A percentile compares a stretch with the other conserved stretches of the same genome.
phyloP scores from a whole-genome alignment of 306 rosid species.

The Abrus precatorius region DNA sequence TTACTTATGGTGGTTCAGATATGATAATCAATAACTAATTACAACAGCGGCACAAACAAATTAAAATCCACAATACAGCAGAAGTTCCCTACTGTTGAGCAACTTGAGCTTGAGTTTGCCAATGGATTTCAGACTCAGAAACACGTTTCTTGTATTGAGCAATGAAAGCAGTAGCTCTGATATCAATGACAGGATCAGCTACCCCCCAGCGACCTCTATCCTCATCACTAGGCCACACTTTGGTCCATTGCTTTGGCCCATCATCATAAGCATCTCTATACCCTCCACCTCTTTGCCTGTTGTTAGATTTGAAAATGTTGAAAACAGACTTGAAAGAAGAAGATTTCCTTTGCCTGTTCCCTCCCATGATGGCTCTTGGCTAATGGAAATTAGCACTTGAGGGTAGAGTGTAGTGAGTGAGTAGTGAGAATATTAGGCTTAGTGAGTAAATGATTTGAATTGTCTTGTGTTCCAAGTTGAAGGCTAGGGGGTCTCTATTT shows the following conservation, averaged over 20 bases:
- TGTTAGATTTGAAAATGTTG: slow-evolving; percentile 62
- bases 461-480: slow-evolving; percentile 45
- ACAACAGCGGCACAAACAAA: slow-evolving; percentile 30
- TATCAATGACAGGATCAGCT: slow-evolving; percentile 74
- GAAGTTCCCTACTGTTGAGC: neutral
- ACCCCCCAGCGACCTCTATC: slow-evolving; percentile 66
- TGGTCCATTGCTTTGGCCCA: slow-evolving; percentile 44
- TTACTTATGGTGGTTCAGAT: slow-evolving; percentile 42
- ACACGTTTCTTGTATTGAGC: slow-evolving; percentile 57
- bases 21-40: slow-evolving; percentile 44
- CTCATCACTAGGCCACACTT: slow-evolving; percentile 77
- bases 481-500: slow-evolving; percentile 53
- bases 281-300: slow-evolving; percentile 40
- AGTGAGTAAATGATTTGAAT: slow-evolving; percentile 29
- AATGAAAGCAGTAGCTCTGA: slow-evolving; percentile 70
- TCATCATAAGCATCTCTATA: slow-evolving; percentile 42
- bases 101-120: slow-evolving; percentile 51
- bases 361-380: slow-evolving; percentile 54
- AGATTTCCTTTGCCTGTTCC: slow-evolving; percentile 67
- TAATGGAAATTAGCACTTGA: neutral
- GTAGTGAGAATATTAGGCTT: slow-evolving; percentile 16
- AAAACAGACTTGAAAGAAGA: slow-evolving; percentile 63
- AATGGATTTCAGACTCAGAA: slow-evolving; percentile 65
- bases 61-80: neutral
- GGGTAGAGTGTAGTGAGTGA: slow-evolving; percentile 33